Conservation (phyloP, 2,329 filamentous ascomycete genomes). For the Diaporthe vaccinii region DNA sequence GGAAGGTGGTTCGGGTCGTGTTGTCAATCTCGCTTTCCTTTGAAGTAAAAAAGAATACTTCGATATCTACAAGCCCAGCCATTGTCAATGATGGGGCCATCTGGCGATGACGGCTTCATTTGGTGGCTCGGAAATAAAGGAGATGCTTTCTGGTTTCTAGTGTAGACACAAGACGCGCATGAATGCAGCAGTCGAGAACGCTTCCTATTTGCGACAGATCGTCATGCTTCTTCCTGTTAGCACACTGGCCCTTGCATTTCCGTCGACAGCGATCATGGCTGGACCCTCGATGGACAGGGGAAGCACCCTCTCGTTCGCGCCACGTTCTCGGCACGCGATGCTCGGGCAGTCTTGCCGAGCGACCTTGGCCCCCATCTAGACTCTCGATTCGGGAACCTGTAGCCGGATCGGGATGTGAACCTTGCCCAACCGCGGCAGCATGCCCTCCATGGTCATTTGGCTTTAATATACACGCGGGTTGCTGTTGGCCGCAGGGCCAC, state of each 20-base stretch:
- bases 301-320: background rate
- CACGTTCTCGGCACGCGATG: background rate
- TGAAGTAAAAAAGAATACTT: background rate
- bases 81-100: no score
- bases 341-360: constrained; percentile 16
- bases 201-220: background rate
- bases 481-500: background rate
- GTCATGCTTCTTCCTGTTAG: background rate
- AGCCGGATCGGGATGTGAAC: background rate
- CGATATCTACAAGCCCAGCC: background rate
- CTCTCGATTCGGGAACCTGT: background rate
- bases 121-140: background rate
- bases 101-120: background rate
- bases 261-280: constrained; percentile 9
- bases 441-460: constrained; percentile 12
- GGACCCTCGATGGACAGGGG: constrained; percentile 8
- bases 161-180: no score
- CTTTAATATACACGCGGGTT: background rate
- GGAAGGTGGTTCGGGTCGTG: background rate
- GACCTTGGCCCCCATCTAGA: background rate
- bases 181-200: background rate
- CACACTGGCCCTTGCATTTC: background rate
- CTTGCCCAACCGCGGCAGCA: background rate
- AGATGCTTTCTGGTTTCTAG: background rate
- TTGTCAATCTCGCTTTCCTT: background rate